Base-by-base conservation (phyloP, 331 rosid species). In the Malus hybrid region DNA sequence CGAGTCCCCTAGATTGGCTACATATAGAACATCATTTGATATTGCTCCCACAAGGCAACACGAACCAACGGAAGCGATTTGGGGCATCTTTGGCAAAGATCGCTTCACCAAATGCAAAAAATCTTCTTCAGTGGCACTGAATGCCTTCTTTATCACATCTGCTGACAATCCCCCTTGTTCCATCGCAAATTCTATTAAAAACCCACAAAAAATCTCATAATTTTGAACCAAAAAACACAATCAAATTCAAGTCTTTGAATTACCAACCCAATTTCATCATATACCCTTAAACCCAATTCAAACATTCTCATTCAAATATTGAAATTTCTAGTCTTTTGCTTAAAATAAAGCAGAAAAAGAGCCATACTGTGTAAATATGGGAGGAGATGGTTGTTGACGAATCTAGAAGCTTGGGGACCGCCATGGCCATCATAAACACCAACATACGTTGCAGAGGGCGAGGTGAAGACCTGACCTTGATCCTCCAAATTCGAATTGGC, bases 341-440 rank as follows among this genome's bases (percentile, higher is more conserved):
- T 27, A 61, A 61, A 2, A 14, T 16, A 18, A 2, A 13, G 56
- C 46, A 42, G 46, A 42, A 42, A 42, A 42, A 34, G 77, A 44
- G 6, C 63, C 77, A 64, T 82, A 92, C 97, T 84, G 24, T 87
- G 92, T 48, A 92, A 77, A 78, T 75, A 86, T 48, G 96, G 88
- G 74, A 94, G 87, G 22, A 94, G 86, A 68, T 83, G 96, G 22
- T 79, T 87, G 78, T 92, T 92, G 73, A 90, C 90, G 76, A 94
- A 94, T 81, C 95, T 76, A 63, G 99, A 90, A 83, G 99, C 99
- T 84, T 94, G 90, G 1, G 97, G 96, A 1, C 99, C 99, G 48
- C 97, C 99, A 54, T 94, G 99, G 63, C 99, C 99, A 64, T 94
- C 99, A 34, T 85, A 94, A 22, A 94, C 96, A 19, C 97, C 99